phyloP scores from a whole-genome alignment of 2,329 filamentous ascomycete species.

The Dryadomyces quercus-mongolicae region DNA sequence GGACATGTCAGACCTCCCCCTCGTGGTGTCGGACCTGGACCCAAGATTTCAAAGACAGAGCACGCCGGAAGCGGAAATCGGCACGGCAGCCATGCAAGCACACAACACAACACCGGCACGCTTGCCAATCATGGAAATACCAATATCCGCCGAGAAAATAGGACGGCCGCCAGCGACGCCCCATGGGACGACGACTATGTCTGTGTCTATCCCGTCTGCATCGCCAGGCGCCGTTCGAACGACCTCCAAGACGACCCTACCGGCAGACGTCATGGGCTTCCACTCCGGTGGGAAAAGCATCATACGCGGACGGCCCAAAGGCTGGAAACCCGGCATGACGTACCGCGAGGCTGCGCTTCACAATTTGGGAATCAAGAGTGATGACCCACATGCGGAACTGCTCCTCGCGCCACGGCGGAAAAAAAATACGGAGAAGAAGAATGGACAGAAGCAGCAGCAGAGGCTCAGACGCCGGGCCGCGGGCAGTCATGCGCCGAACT shows the following conservation, averaged over 20 bases:
- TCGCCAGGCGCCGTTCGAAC: not conserved
- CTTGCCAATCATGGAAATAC: not conserved
- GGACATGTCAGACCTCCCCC: not conserved
- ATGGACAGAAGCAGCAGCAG: not conserved
- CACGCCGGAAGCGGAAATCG: not conserved
- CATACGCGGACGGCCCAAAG: conserved; percentile 35
- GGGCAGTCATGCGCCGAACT: not conserved
- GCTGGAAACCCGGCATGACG: conserved; percentile 26
- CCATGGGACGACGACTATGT: not conserved
- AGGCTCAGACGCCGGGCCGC: not conserved
- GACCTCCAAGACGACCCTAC: not conserved
- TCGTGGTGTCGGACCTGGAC: conserved; percentile 8
- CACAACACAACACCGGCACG: not conserved
- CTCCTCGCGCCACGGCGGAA: conserved; percentile 1
- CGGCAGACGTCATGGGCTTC: conserved; percentile 4
- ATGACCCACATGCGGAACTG: conserved; percentile 2
- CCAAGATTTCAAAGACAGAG: not conserved
- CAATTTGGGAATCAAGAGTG: conserved; percentile 8
- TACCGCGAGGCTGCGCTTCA: conserved; percentile 15
- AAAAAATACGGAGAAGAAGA: not conserved
- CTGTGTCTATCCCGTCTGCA: not conserved
- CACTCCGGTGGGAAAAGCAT: not conserved
- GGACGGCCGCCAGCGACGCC: not conserved
- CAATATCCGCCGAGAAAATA: not conserved
- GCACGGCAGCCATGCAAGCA: not conserved